Evolutionary conservation across 2,329 filamentous ascomycete species (phyloP).

Genomic region (Microdochium bolleyi): DNA sequence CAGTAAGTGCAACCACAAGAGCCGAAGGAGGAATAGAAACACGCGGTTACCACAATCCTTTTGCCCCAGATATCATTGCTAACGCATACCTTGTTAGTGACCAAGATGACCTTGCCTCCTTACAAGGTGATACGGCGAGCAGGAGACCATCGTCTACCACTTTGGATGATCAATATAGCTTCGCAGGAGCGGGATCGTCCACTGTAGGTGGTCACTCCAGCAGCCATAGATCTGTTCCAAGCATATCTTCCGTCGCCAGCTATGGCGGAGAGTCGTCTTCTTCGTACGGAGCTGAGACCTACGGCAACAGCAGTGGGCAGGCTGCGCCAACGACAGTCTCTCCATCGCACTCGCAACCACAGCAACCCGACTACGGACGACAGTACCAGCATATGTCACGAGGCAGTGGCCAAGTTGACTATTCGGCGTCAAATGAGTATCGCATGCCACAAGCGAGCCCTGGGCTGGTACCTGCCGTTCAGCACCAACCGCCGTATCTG

Average conservation of each 20-base stretch:
- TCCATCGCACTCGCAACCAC: background rate
- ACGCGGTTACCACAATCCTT: constrained; percentile 1
- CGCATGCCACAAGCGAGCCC: background rate
- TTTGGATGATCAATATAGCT: constrained; percentile 10
- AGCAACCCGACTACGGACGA: background rate
- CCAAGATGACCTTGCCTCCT: constrained; percentile 30
- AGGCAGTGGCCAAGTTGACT: background rate
- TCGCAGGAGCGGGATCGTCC: background rate
- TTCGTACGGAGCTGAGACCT: background rate
- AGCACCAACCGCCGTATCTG: background rate
- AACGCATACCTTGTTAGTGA: constrained; percentile 24
- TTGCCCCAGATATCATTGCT: background rate
- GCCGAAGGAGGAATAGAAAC: background rate
- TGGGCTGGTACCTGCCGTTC: background rate
- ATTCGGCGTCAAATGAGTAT: background rate
- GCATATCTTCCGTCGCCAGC: background rate
- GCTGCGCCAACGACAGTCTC: background rate
- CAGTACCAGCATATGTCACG: background rate
- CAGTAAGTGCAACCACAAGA: constrained; percentile 29
- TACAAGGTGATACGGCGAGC: constrained; percentile 13
- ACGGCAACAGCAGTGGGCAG: background rate
- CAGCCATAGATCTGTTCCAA: background rate
- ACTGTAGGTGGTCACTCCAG: background rate
- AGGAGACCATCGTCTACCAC: constrained; percentile 18
- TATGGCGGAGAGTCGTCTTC: background rate